A percentile compares a stretch with the other conserved stretches of the same genome.
phyloP scores from a whole-genome alignment of 139 green algal genomes.

The Haematococcus lacustris region DNA sequence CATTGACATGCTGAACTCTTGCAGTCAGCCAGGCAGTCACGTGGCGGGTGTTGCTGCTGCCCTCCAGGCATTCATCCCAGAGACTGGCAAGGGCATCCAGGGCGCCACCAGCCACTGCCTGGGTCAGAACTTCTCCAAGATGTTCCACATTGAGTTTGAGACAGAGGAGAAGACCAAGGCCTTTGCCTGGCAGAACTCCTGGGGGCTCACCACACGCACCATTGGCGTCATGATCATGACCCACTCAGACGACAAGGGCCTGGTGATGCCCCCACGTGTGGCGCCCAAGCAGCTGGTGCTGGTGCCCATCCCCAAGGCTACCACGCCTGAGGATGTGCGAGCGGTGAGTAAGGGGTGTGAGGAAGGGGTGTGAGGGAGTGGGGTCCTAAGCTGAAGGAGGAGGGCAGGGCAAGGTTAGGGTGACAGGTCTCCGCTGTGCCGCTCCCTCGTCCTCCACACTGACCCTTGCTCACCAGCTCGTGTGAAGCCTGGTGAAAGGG shows the following conservation, averaged over 20 bases:
- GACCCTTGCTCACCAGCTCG: too few species aligned
- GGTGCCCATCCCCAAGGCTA: constrained; percentile 84
- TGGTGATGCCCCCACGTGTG: constrained; percentile 89
- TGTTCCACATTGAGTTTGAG: constrained; percentile 88
- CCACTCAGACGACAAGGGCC: constrained; percentile 93
- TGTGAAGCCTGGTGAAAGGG: too few species aligned
- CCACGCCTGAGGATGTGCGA: constrained; percentile 37
- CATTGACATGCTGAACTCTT: too few species aligned
- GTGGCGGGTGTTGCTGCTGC: too few species aligned
- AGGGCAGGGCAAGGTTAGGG: too few species aligned
- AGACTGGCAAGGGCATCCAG: constrained; percentile 90
- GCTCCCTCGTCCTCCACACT: too few species aligned
- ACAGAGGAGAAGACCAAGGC: constrained; percentile 61
- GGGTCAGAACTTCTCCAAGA: constrained; percentile 97
- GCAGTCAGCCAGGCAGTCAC: too few species aligned
- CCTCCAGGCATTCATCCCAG: constrained; percentile 82
- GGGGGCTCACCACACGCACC: constrained; percentile 91
- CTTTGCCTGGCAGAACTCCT: constrained; percentile 94
- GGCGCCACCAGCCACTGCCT: constrained; percentile 93
- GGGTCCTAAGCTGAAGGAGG: too few species aligned
- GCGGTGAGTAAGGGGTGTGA: constrained; percentile 21
- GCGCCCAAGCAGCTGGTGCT: constrained; percentile 77
- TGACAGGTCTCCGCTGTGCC: too few species aligned
- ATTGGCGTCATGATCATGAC: constrained; percentile 99
- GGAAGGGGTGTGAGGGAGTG: too few species aligned